Evolutionary conservation across 192 early-diverging fungal species (phyloP).

Genomic region (Backusella morwellensis): DNA sequence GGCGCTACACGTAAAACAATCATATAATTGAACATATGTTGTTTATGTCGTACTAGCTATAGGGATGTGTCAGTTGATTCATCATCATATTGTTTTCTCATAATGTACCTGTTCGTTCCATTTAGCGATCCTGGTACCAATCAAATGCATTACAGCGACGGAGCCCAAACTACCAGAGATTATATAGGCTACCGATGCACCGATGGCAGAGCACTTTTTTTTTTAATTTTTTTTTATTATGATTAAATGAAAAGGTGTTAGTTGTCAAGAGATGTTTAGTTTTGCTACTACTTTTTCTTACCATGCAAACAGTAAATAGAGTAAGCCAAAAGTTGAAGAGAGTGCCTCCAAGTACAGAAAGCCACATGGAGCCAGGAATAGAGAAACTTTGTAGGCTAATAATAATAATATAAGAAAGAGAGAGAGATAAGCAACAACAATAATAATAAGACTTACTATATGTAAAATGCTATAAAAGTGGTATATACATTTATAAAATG

Average conservation of each 20-base stretch:
- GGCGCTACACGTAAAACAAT: conserved; percentile 53
- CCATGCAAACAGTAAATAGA: conserved; percentile 46
- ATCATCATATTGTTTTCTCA: not conserved
- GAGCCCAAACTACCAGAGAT: conserved; percentile 49
- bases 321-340: conserved; percentile 53
- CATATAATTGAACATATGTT: conserved; percentile 58
- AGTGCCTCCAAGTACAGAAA: conserved; percentile 55
- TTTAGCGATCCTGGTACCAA: conserved; percentile 40
- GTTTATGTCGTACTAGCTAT: conserved; percentile 44
- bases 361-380: conserved; percentile 64
- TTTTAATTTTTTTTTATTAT: not conserved
- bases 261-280: not conserved
- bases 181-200: conserved; percentile 50
- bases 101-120: conserved; percentile 47
- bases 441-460: conserved; percentile 48
- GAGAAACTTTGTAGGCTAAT: conserved; percentile 57
- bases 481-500: conserved; percentile 49
- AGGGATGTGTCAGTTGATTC: not conserved
- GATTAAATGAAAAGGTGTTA: not conserved
- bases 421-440: not conserved
- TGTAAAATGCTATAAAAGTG: conserved; percentile 45
- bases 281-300: conserved; percentile 5
- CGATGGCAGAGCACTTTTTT: conserved; percentile 50
- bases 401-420: not conserved
- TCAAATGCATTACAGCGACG: conserved; percentile 45